phyloP scores from a whole-genome alignment of 73 alveolate genomes.

The Effrenium voratum region DNA sequence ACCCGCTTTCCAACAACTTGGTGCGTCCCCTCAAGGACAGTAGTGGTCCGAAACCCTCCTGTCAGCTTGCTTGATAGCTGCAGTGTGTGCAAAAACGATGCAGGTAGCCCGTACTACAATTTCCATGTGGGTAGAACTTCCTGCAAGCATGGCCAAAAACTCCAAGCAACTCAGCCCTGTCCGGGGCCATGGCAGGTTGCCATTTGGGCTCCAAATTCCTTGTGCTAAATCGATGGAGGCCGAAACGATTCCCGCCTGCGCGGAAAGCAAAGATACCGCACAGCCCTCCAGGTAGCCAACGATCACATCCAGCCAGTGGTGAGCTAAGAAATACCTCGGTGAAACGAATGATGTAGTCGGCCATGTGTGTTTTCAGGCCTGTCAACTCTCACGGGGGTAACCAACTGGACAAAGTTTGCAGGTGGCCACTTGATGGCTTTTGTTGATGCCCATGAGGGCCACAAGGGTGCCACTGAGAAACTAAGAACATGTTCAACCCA shows the following conservation, averaged over 20 bases:
- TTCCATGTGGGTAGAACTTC: too few relatives aligned
- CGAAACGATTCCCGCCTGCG: not conserved
- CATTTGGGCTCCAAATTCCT: not conserved
- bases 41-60: not conserved
- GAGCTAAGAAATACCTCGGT: constrained; percentile 91
- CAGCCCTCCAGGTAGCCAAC: constrained; percentile 79
- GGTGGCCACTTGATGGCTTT: too few relatives aligned
- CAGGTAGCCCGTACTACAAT: too few relatives aligned
- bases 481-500: too few relatives aligned
- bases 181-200: not conserved
- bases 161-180: not conserved
- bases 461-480: too few relatives aligned
- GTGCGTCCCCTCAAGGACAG: not conserved
- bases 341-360: too few relatives aligned
- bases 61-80: not conserved
- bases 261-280: constrained; percentile 2
- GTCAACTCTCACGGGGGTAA: too few relatives aligned
- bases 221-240: not conserved
- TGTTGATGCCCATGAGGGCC: too few relatives aligned
- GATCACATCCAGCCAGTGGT: constrained; percentile 85
- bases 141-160: not conserved
- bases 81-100: not conserved
- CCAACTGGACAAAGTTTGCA: too few relatives aligned
- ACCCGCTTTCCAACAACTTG: not conserved
- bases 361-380: too few relatives aligned